Percentiles rank a stretch among this genome's conserved stretches.
phyloP scores from a whole-genome alignment of 2,329 filamentous ascomycete genomes.

The Aphanoascus verrucosus region DNA sequence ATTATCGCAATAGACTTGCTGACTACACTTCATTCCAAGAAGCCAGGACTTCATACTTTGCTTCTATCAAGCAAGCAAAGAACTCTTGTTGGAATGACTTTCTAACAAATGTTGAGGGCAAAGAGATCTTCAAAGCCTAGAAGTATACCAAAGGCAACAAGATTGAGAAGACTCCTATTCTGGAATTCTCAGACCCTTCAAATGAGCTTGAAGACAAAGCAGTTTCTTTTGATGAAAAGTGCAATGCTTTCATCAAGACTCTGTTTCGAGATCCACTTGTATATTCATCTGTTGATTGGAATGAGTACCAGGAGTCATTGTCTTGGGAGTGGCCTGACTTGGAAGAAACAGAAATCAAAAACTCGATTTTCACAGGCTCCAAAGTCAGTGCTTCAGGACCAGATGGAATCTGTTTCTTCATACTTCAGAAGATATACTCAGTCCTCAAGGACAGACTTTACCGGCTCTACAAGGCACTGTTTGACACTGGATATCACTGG shows the following conservation, averaged over 20 bases:
- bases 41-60: neutral
- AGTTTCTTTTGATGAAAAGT: neutral
- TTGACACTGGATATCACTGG: conserved; percentile 2
- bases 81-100: neutral
- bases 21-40: neutral
- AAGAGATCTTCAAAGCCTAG: neutral
- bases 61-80: neutral
- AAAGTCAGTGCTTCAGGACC: neutral
- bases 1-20: neutral
- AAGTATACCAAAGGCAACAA: neutral
- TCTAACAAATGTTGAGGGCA: neutral
- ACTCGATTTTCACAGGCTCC: neutral
- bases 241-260: neutral
- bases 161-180: neutral
- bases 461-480: neutral
- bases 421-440: neutral
- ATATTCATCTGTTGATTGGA: neutral
- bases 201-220: neutral
- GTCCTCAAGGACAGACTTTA: neutral
- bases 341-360: neutral
- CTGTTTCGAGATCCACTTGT: neutral
- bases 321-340: neutral
- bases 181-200: neutral
- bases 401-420: conserved; percentile 5
- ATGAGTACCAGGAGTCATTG: neutral